Base-by-base conservation (phyloP, 345 rosid species). In the Hirschfeldia incana region DNA sequence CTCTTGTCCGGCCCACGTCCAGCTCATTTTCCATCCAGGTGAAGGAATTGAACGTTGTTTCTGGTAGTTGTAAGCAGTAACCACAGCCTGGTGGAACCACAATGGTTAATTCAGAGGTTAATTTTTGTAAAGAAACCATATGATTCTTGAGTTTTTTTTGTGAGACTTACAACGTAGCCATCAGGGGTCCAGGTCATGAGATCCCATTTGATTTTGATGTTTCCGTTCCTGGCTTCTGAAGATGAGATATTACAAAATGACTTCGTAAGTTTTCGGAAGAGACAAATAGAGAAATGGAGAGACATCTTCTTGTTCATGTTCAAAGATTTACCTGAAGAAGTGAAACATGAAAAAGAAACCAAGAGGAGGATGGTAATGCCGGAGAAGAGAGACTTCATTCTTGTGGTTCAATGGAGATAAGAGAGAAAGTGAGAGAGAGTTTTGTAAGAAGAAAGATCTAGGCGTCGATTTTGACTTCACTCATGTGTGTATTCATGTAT, bases 141-240 rank as follows among this genome's bases (percentile, higher is more conserved):
- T 21, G 21, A 21, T 21, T 21, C 21, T 21, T 21, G 21, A 21
- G 21, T 21, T 21, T 21, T 13, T 68, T 37, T 16, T 37, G 3
- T 53, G 29, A 59, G 57, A 83, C 95, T 91, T 85, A 94, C 98
- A 59, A 85, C 88, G 80, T 92, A 94, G 79, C 98, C 96, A 85
- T 93, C 99, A 68, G 98, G 83, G 6, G 88, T 93, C 98, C 98
- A 94, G 83, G 7, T 85, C 60, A 90, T 72, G 15, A 94, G 9
- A 71, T 94, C 98, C 99, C 98, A 94, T 86, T 92, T 94, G 85
- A 91, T 75, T 37, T 90, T 89, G 85, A 94, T 88, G 79, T 93
- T 90, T 49, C 93, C 96, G 37, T 62, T 87, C 64, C 88, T 94
- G 77, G 97, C 81, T 85, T 49, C 65, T 60, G 15, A 1, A 28